Evolutionary conservation across 225 moss, liverwort and hornwort species (phyloP).

Genomic region (Physcomitrium patens): DNA sequence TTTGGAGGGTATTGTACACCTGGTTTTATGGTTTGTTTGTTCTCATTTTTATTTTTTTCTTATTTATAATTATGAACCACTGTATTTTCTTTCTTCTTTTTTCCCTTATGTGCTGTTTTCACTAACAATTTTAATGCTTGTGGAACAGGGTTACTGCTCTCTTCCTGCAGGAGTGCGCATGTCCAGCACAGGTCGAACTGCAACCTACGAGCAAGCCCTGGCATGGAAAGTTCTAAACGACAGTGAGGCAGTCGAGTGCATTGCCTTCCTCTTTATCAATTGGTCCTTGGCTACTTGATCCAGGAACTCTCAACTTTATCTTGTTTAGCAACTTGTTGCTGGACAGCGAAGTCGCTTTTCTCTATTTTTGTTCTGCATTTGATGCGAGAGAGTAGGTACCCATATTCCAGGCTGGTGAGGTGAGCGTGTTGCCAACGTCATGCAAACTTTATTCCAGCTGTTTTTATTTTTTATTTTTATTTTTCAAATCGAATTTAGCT

Average conservation of each 20-base stretch:
- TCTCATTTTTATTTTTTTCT: no score
- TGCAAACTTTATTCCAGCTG: neutral
- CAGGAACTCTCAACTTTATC: neutral
- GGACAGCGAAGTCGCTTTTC: neutral
- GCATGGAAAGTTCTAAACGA: conserved; percentile 96
- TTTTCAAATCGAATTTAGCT: neutral
- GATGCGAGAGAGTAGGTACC: conserved; percentile 4
- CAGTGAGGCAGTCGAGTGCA: conserved; percentile 77
- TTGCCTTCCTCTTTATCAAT: conserved; percentile 87
- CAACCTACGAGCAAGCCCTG: conserved; percentile 76
- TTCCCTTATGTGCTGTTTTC: neutral
- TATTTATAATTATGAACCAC: no score
- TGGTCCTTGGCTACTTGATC: conserved; percentile 71
- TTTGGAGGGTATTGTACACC: no score
- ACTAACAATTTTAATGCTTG: neutral
- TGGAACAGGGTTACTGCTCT: conserved; percentile 74
- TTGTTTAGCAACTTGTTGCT: neutral
- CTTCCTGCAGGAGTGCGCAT: conserved; percentile 89
- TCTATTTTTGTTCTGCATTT: conserved; percentile 5
- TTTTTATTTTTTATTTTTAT: neutral
- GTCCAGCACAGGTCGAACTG: conserved; percentile 77
- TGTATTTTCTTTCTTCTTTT: no score
- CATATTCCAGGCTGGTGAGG: conserved; percentile 33
- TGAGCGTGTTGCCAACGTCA: conserved; percentile 14
- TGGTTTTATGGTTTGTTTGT: no score